Conservation (phyloP, 257 asterid species). For the Fraxinus anomala region DNA sequence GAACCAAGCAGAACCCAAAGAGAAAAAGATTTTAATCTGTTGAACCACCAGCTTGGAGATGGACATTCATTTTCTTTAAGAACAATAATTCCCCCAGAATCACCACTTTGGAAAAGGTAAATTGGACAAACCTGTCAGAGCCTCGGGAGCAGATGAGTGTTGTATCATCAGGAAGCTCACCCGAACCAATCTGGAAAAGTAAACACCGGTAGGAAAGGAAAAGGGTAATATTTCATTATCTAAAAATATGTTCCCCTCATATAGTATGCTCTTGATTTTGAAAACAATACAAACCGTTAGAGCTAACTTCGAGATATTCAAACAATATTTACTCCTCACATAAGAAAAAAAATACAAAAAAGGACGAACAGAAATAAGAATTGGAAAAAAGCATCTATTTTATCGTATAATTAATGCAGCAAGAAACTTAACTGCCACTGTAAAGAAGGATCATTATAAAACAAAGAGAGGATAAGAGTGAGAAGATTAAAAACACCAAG, state of each 20-base stretch:
- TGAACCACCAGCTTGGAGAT: neutral
- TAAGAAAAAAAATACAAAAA: neutral
- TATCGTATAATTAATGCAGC: neutral
- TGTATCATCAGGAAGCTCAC: slow-evolving; percentile 91
- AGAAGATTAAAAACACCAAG: neutral
- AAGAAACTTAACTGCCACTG: neutral
- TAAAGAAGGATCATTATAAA: slow-evolving; percentile 1
- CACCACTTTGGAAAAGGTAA: slow-evolving; percentile 13
- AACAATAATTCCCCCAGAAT: neutral
- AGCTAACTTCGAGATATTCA: neutral
- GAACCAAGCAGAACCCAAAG: neutral
- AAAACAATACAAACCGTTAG: neutral
- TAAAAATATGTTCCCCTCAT: neutral
- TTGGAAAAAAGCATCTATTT: neutral
- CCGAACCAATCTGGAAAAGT: slow-evolving; percentile 79
- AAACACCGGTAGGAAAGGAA: slow-evolving; percentile 31
- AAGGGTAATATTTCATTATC: slow-evolving; percentile 1
- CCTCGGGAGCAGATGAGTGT: slow-evolving; percentile 81
- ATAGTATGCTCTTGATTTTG: slow-evolving; percentile 4
- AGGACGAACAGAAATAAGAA: neutral
- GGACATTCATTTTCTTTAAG: neutral
- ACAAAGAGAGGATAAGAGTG: neutral
- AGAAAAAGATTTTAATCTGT: neutral
- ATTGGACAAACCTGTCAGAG: slow-evolving; percentile 77
- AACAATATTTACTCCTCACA: slow-evolving; percentile 7